Conservation (phyloP, 2,329 filamentous ascomycete species). For the Aspergillus persii region DNA sequence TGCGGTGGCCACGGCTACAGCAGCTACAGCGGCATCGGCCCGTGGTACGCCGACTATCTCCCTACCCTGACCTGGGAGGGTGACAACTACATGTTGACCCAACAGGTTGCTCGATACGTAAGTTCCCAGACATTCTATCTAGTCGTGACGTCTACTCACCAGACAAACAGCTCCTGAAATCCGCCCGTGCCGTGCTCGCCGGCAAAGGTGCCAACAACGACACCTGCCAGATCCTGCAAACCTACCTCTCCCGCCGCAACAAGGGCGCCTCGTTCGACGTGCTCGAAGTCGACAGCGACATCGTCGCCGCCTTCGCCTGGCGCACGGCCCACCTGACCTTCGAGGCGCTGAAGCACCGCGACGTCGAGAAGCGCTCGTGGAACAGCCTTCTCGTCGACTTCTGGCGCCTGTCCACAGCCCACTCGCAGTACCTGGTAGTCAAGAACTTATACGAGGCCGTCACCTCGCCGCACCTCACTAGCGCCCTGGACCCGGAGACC, state of each 20-base stretch:
- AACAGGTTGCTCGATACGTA: constrained; percentile 72
- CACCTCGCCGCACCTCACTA: constrained; percentile 52
- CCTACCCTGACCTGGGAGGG: constrained; percentile 72
- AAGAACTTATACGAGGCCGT: constrained; percentile 76
- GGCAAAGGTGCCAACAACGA: constrained; percentile 65
- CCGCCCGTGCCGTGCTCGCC: constrained; percentile 66
- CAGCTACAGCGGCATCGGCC: constrained; percentile 71
- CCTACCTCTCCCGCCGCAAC: constrained; percentile 64
- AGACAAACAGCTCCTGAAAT: constrained; percentile 62
- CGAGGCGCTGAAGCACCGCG: constrained; percentile 70
- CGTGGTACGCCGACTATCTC: constrained; percentile 73
- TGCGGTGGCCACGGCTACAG: constrained; percentile 77
- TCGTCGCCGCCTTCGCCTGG: constrained; percentile 74
- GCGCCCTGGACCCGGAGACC: constrained; percentile 58
- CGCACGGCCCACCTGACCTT: constrained; percentile 72
- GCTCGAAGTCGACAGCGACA: constrained; percentile 65
- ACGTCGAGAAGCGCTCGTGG: constrained; percentile 73
- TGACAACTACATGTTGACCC: constrained; percentile 79
- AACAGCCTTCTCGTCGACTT: constrained; percentile 76
- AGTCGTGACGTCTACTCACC: neutral
- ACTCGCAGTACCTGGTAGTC: constrained; percentile 74
- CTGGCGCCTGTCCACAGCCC: constrained; percentile 71
- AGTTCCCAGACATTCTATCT: constrained; percentile 20
- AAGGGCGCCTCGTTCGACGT: constrained; percentile 73
- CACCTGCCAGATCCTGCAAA: constrained; percentile 64